These are phyloP conservation scores for Taxillus chinensis DNA, from an alignment of 164 flowering plant species.

Conservation along the genomic window DNA sequence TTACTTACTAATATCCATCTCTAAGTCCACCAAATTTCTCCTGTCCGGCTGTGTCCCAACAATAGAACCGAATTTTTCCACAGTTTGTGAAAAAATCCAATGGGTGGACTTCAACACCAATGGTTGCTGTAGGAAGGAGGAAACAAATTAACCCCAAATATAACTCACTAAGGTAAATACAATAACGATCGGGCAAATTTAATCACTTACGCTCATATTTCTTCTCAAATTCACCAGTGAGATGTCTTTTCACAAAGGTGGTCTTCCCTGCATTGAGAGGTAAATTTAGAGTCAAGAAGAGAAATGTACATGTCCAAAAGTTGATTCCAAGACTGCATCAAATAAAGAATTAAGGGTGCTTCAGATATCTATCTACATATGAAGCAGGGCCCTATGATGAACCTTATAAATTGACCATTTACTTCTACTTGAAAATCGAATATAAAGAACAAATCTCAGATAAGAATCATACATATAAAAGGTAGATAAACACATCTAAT, in stretches of 20 bases:
- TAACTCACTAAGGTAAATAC: too few species aligned
- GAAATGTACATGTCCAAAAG: not conserved
- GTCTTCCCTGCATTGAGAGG: constrained; percentile 9
- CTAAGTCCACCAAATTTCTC: constrained; percentile 21
- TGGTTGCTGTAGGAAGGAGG: constrained; percentile 5
- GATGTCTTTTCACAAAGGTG: constrained; percentile 16
- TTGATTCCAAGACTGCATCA: not conserved
- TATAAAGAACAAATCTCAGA: too few species aligned
- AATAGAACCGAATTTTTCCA: constrained; percentile 15
- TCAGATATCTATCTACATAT: not conserved
- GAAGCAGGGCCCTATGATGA: too few species aligned
- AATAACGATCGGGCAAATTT: not conserved
- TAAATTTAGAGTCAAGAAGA: not conserved
- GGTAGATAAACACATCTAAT: too few species aligned
- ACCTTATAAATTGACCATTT: too few species aligned
- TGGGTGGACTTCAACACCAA: constrained; percentile 15
- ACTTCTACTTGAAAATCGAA: too few species aligned
- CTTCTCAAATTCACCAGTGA: constrained; percentile 19
- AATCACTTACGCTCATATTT: constrained; percentile 14
- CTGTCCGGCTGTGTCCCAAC: constrained; percentile 18
- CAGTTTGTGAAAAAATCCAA: constrained; percentile 16
- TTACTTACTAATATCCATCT: constrained; percentile 18
- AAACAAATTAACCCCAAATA: not conserved
- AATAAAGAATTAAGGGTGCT: not conserved
- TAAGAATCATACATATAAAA: too few species aligned